These are phyloP conservation scores for Jatropha multifida DNA, from an alignment of 441 rosid species.

Conservation along the genomic window DNA sequence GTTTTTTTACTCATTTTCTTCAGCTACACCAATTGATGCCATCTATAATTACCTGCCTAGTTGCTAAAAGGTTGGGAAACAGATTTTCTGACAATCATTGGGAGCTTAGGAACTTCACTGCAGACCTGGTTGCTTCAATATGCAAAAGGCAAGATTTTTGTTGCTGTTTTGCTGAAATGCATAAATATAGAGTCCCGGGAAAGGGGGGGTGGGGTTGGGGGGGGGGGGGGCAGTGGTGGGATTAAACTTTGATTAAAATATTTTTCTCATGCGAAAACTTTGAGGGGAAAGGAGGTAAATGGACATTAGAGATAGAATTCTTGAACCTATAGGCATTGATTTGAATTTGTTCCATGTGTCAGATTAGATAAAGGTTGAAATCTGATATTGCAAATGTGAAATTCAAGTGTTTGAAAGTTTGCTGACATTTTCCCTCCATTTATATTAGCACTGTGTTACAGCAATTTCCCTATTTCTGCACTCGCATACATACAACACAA, in stretches of 20 bases:
- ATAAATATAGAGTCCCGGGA: neutral
- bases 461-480: neutral
- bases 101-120: conserved; percentile 91
- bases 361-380: neutral
- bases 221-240: neutral
- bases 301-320: neutral
- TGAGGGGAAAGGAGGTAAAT: neutral
- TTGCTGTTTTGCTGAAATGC: conserved; percentile 11
- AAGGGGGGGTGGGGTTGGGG: neutral
- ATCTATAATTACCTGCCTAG: conserved; percentile 88
- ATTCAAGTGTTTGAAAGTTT: neutral
- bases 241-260: neutral
- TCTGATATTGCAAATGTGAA: neutral
- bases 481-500: neutral
- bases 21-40: conserved; percentile 99
- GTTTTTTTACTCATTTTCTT: conserved; percentile 18
- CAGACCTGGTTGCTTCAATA: conserved; percentile 74
- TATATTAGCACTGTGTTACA: neutral
- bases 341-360: neutral
- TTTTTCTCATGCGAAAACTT: neutral
- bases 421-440: neutral
- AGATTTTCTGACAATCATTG: conserved; percentile 88
- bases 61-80: conserved; percentile 83
- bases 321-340: neutral
- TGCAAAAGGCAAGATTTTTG: conserved; percentile 70